Percentiles rank a stretch among this genome's conserved stretches.
phyloP scores from a whole-genome alignment of 2,329 filamentous ascomycete species.

The Botrytis deweyae region DNA sequence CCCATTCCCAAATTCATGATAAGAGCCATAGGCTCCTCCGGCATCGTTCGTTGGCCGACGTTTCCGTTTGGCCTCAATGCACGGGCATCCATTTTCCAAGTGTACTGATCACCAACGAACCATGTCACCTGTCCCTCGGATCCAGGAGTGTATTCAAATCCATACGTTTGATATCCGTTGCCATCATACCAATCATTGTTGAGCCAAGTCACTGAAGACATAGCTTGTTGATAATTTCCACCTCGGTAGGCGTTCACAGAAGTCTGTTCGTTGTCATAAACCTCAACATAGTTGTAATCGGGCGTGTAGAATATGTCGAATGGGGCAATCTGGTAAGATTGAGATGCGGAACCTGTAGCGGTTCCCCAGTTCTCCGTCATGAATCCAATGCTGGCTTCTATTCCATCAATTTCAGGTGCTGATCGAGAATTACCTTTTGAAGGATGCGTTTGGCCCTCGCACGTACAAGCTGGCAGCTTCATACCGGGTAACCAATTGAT shows the following conservation, averaged over 20 bases:
- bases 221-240: slow-evolving; percentile 61
- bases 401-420: slow-evolving; percentile 69
- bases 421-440: slow-evolving; percentile 62
- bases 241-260: slow-evolving; percentile 61
- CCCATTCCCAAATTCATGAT: slow-evolving; percentile 72
- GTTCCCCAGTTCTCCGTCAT: slow-evolving; percentile 43
- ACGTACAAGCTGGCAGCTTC: slow-evolving; percentile 68
- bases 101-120: slow-evolving; percentile 64
- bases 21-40: slow-evolving; percentile 65
- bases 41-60: slow-evolving; percentile 62
- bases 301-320: slow-evolving; percentile 71
- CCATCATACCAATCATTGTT: slow-evolving; percentile 68
- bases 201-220: slow-evolving; percentile 59
- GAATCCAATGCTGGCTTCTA: slow-evolving; percentile 60
- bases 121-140: slow-evolving; percentile 61
- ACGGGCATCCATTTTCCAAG: slow-evolving; percentile 60
- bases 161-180: slow-evolving; percentile 60
- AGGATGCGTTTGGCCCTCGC: slow-evolving; percentile 62
- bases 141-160: slow-evolving; percentile 63
- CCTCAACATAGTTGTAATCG: slow-evolving; percentile 61
- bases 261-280: slow-evolving; percentile 60
- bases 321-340: slow-evolving; percentile 66
- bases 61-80: slow-evolving; percentile 68
- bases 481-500: slow-evolving; percentile 68
- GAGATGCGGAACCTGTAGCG: slow-evolving; percentile 59